Evolutionary conservation across 140 eudicot genomes (phyloP), one percentile per base, ranked within the genome.

Genomic region (Erigeron philadelphicus): DNA sequence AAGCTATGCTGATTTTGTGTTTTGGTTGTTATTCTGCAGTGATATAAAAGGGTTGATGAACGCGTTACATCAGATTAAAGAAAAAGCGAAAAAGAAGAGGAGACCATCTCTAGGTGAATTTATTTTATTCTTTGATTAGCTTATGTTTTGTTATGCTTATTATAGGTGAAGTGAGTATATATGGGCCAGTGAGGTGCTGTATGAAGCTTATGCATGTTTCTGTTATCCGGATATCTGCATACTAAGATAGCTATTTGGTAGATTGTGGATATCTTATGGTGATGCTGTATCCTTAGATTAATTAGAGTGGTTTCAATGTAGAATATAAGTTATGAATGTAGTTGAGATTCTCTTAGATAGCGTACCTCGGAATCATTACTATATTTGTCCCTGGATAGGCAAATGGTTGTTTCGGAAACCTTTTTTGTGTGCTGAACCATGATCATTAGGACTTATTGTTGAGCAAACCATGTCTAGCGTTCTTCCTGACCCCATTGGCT

Each of bases 51-150:
- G 95, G 18, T 53, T 53, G 16, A 70, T 92, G 85, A 75, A 74
- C 31, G 96, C 98, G 31, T 76, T 89, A 71, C 82, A 92, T 83
- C 88, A 81, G 88, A 89, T 92, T 69, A 81, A 78, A 65, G 96
- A 88, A 88, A 92, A 89, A 75, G 95, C 98, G 84, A 92, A 88
- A 92, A 89, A 85, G 86, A 86, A 68, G 98, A 92, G 70, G 98
- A 89, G 75, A 92, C 93, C 13, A 88, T 89, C 72, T 92, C 96
- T 25, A 92, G 98, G 98, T 92, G 58, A 68, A 60, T 48, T 31
- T 31, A 31, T 0, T 31, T 31, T 31, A 31, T 31, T 63, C 7
- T 57, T 13, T 56, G 11, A 45, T 74, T 75, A 49, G 35, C 19
- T 65, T 64, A 44, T 13, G 31, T 50, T 59, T 55, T 60, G 21